Conservation (phyloP, 2,329 filamentous ascomycete species). For the Fusarium domesticum region DNA sequence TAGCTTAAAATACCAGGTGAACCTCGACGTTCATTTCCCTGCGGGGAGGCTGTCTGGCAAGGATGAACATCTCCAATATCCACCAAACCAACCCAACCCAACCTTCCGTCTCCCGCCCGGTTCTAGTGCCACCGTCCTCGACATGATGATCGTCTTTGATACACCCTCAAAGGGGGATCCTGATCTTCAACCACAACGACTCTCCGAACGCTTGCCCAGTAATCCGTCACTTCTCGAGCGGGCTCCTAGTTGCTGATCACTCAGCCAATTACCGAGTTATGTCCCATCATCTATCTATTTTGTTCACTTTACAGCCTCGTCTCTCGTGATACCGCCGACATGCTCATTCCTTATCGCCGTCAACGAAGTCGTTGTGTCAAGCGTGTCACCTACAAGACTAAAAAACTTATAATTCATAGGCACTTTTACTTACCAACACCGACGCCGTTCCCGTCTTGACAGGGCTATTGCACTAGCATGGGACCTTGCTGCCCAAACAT, state of each 20-base stretch:
- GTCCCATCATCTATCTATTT: background rate
- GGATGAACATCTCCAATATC: constrained; percentile 6
- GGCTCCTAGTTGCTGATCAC: too few species aligned
- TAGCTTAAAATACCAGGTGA: constrained; percentile 16
- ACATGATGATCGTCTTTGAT: constrained; percentile 25
- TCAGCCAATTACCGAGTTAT: background rate
- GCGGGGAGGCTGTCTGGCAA: constrained; percentile 15
- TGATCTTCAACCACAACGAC: too few species aligned
- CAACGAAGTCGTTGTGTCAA: background rate
- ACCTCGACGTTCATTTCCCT: constrained; percentile 15
- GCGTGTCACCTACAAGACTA: too few species aligned
- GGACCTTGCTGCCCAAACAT: background rate
- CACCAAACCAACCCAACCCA: constrained; percentile 1
- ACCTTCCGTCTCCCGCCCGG: background rate
- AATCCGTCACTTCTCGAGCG: background rate
- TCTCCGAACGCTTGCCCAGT: too few species aligned
- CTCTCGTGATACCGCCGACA: background rate
- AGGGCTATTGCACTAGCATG: too few species aligned
- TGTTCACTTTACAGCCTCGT: background rate
- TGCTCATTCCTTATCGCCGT: background rate
- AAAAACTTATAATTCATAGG: too few species aligned
- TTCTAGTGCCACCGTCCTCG: constrained; percentile 11
- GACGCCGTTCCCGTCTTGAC: background rate
- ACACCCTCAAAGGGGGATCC: constrained; percentile 21
- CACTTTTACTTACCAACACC: background rate